Evolutionary conservation across 352 stramenopile species (phyloP), one percentile per base, ranked within the genome.

Genomic region (Globisporangium canariense): DNA sequence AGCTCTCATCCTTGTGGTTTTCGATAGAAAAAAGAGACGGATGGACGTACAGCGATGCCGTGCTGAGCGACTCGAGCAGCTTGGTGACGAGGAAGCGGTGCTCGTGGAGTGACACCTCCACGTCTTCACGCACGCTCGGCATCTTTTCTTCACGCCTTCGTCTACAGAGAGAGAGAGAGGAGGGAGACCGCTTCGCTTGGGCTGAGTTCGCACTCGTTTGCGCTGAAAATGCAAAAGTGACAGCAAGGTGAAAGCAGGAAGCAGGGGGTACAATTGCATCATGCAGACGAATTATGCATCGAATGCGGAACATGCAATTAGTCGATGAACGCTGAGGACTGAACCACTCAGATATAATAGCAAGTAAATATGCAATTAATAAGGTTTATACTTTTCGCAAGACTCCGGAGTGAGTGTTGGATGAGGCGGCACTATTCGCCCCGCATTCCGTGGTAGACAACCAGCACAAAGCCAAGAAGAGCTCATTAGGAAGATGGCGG

Each of bases 41-140:
- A 28, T 1, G 25, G n/a, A 59, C 62, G 62, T 49, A 68, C 63
- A 65, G 40, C 13, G 80, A 85, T 9, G 85, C 80, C 6, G 79
- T 81, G 66, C 79, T 78, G 16, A 94, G 76, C 32, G 83, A 88
- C 70, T 94, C 85, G 41, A 94, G 78, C 34, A 94, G 71, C 68
- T 94, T 94, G 14, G 84, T 92, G 57, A 91, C 83, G 22, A 94
- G 69, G 68, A 91, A 94, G 55, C 85, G 83, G 73, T 94, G 85
- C 73, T 92, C 85, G 60, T 94, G 81, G 53, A 94, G 71, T 57
- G 70, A 75, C 49, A 91, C 72, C 65, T 90, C 80, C 47, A 90
- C 81, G 53, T 90, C 73, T 28, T 94, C 83, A 10, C 79, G 79
- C 25, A 94, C 83, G 70, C 79, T 89, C 70, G 75, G 62, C 71